Evolutionary conservation across 108 stramenopile species (phyloP), one percentile per base, ranked within the genome.

Genomic region (Fragilariopsis cylindrus): DNA sequence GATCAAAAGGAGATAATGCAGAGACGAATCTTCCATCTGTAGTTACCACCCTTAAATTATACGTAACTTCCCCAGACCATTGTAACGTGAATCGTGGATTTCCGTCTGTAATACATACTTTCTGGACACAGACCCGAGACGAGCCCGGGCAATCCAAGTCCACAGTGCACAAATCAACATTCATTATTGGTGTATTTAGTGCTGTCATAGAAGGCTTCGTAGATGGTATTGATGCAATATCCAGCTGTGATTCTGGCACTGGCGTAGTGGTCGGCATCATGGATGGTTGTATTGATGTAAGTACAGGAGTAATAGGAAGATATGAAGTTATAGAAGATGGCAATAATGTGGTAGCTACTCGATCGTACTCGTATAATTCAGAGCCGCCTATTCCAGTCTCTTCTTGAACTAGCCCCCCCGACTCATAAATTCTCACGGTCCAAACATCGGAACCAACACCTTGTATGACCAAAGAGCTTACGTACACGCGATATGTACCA

Each of bases 301-400:
- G 50, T 3, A 69, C 48, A 19, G 65, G 42, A 11, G 71, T 6
- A 11, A 72, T 7, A 11, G 71, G 57, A 30, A 30, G 30, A 30
- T 30, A 30, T 30, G 30, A 21, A 30, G 18, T 18, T 60, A 40
- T 30, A 41, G 21, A 9, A 21, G n/a, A 41, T 60, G 58, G 58
- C 18, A 60, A 4, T 9, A 18, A 30, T 11, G 58, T 11, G 7
- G 7, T 1, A 40, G 39, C 41, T 13, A 46, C 21, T 19, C 55
- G 60, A 47, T 68, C 65, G 69, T 79, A 79, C 4, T 15, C 3
- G 18, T 53, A 79, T 12, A 65, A 60, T 44, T 60, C 8, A 1
- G 79, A 80, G 48, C 57, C 70, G 12, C 79, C 79, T 65, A 80
- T 62, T 46, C 79, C 79, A 54, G 69, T 60, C 9, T 71, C 43